Conservation (phyloP, 2,329 filamentous ascomycete species). For the Trichoderma atrobrunneum region DNA sequence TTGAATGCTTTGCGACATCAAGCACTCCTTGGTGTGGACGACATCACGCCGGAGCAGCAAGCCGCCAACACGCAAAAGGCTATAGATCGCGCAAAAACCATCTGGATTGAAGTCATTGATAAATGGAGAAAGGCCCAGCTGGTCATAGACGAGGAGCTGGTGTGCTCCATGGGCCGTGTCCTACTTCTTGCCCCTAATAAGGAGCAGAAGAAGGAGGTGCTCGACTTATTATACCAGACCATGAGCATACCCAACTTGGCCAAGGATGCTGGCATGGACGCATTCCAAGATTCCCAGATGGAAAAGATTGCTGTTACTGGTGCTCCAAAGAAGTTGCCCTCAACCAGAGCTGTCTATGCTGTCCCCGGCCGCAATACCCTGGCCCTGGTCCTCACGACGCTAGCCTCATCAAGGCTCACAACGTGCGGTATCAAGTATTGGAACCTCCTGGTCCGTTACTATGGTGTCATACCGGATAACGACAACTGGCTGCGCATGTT, state of each 20-base stretch:
- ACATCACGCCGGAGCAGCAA: conserved; percentile 32
- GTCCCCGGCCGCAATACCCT: conserved; percentile 58
- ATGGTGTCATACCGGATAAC: conserved; percentile 66
- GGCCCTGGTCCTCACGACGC: conserved; percentile 64
- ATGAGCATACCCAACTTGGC: conserved; percentile 66
- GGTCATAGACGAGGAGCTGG: conserved; percentile 72
- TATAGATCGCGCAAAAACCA: conserved; percentile 63
- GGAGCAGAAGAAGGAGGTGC: conserved; percentile 66
- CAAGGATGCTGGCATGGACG: conserved; percentile 30
- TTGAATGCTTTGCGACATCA: conserved; percentile 66
- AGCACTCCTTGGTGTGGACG: conserved; percentile 27
- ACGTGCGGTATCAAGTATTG: conserved; percentile 73
- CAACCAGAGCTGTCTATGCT: conserved; percentile 35
- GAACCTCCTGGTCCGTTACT: conserved; percentile 62
- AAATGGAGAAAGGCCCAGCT: conserved; percentile 72
- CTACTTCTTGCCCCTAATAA: conserved; percentile 61
- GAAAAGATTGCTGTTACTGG: conserved; percentile 23
- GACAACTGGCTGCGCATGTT: conserved; percentile 70
- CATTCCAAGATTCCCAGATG: conserved; percentile 24
- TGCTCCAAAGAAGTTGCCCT: conserved; percentile 20
- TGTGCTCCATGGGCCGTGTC: conserved; percentile 76
- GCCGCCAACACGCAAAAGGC: conserved; percentile 40
- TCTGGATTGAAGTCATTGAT: conserved; percentile 79
- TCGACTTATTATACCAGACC: conserved; percentile 76
- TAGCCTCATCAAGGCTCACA: conserved; percentile 58